Base-by-base conservation (phyloP, 108 stramenopile species). In the Aurantiochytrium sp. region DNA sequence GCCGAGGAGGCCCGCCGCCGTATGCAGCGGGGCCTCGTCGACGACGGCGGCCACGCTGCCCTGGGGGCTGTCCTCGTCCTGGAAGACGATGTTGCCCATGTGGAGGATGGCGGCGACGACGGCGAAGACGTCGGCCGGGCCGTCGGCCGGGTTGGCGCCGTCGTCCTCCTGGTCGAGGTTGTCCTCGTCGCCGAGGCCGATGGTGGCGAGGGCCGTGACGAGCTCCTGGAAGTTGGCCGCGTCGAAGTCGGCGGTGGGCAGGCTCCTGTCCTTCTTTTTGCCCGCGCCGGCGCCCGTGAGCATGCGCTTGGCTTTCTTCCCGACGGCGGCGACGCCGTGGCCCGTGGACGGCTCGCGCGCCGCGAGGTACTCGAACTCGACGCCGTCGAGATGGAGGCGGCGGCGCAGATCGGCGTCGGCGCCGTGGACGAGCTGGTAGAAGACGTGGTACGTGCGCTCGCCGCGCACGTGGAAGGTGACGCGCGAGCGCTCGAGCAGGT, bases 391-490 rank as follows among this genome's bases (percentile, higher is more conserved):
- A 2, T 91, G 91, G 21, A 97, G 90, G 37, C 93, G 90, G 17
- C n/a, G 21, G 4, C 94, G 89, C 4, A 91, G 59, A 22, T 55
- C 85, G 3, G 30, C 45, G 15, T 37, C 32, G 12, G 42, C 24
- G 4, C 95, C 93, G 24, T 45, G 21, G 27, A 85, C 4, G 27
- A 92, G 90, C 90, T 94, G 93, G 85, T 94, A 94, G 54, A 94
- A 94, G 2, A 94, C 87, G 73, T 94, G 93, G 89, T 90, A 94
- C 69, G 92, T 94, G 53, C 93, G 41, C 87, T 94, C 93, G 22
- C 69, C 69, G 21, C 45, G 22, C 54, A 37, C 19, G 69, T 93
- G 93, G 15, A 39, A 37, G 2, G 89, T 92, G 34, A 93, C 90
- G 37, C 93, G 52, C 42, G 89, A 88, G 87, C 92, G 93, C 50